phyloP scores from a whole-genome alignment of 2,329 filamentous ascomycete genomes.

The Cladophialophora bantiana region DNA sequence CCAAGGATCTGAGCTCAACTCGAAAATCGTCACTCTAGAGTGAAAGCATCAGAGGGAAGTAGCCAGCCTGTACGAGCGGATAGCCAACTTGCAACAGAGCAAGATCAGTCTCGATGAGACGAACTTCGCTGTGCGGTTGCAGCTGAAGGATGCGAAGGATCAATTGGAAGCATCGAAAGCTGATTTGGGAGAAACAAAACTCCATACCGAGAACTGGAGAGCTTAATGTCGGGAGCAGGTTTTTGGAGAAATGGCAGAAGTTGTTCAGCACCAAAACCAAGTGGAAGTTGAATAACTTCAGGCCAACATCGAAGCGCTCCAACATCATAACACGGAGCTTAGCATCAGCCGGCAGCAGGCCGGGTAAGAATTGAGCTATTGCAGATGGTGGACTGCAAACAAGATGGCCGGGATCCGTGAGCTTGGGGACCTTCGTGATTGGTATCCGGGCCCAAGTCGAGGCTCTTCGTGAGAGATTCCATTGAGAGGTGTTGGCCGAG shows the following conservation, averaged over 20 bases:
- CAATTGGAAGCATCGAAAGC: background rate
- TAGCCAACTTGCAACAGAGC: constrained; percentile 7
- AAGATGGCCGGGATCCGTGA: constrained; percentile 15
- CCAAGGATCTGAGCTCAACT: constrained; percentile 8
- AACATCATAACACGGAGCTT: background rate
- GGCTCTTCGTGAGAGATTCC: constrained; percentile 16
- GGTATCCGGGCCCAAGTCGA: constrained; percentile 17
- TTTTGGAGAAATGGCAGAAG: constrained; percentile 14
- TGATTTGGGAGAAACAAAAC: background rate
- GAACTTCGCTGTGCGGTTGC: constrained; percentile 2
- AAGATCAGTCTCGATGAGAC: constrained; percentile 13
- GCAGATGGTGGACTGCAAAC: constrained; percentile 6
- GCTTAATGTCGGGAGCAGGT: constrained; percentile 6
- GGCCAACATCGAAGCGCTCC: constrained; percentile 8
- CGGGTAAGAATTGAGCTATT: background rate
- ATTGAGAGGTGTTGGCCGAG: constrained; percentile 2
- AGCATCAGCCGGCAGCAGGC: background rate
- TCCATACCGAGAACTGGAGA: constrained; percentile 5
- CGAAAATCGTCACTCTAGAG: constrained; percentile 9
- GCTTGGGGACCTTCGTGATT: constrained; percentile 14
- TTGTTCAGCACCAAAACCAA: constrained; percentile 3
- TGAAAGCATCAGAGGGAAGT: constrained; percentile 2
- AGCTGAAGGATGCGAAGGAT: background rate
- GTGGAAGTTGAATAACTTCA: background rate
- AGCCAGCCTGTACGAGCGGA: background rate